A percentile compares a stretch with the other conserved stretches of the same genome.
phyloP scores from a whole-genome alignment of 257 asterid species.

The Galeopsis tetrahit region DNA sequence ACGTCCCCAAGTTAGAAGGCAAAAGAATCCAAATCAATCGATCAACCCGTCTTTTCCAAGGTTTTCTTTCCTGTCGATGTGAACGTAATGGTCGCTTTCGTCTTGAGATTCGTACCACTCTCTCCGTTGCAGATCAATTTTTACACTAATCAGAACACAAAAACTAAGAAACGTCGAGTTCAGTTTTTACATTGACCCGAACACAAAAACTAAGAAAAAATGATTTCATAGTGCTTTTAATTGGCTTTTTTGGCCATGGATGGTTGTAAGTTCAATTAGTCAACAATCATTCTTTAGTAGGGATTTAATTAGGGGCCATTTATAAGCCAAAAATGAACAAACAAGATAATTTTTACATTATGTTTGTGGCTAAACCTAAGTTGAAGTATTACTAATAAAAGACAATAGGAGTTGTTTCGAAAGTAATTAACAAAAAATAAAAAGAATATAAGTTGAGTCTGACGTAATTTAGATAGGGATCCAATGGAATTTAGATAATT shows the following conservation, averaged over 20 bases:
- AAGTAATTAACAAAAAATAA: background rate
- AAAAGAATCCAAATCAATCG: slow-evolving; percentile 24
- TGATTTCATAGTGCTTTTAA: too few relatives aligned
- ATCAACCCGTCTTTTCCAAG: background rate
- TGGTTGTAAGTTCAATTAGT: background rate
- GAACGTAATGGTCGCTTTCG: background rate
- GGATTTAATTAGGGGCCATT: background rate
- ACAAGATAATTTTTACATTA: background rate
- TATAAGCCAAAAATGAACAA: slow-evolving; percentile 2
- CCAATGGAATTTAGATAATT: slow-evolving; percentile 20
- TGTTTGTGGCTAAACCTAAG: background rate
- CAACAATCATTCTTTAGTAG: too few relatives aligned
- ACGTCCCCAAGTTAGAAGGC: slow-evolving; percentile 14
- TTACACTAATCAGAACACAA: too few relatives aligned
- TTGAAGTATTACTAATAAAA: background rate
- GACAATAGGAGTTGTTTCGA: background rate
- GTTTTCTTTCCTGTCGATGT: background rate
- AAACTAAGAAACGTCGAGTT: too few relatives aligned
- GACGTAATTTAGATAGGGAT: background rate
- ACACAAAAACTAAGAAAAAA: too few relatives aligned
- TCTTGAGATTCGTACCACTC: background rate
- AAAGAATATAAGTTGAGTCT: background rate
- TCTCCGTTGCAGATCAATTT: too few relatives aligned
- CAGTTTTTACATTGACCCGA: too few relatives aligned
- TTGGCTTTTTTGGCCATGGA: background rate